Evolutionary conservation across 1,139 yeast genomes (phyloP).

Genomic region (Scheffersomyces lignicola): DNA sequence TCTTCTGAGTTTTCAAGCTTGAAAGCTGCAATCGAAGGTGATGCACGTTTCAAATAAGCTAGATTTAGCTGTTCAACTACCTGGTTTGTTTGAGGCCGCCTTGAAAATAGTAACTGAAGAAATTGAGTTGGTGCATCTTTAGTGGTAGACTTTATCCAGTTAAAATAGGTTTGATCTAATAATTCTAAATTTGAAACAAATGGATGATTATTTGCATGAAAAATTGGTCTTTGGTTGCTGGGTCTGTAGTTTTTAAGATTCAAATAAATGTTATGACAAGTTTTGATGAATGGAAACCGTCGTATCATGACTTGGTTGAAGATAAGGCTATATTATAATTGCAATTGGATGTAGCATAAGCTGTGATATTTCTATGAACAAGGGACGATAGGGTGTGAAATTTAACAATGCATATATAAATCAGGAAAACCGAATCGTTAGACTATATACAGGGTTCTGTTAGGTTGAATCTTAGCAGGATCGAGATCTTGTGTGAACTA

Average conservation of each 20-base stretch:
- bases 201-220: conserved; percentile 23
- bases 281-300: conserved; percentile 20
- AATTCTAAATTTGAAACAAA: conserved; percentile 27
- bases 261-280: conserved; percentile 20
- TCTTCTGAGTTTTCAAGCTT: neutral
- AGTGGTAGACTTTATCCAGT: conserved; percentile 23
- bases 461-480: too few relatives aligned
- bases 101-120: conserved; percentile 8
- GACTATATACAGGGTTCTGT: too few relatives aligned
- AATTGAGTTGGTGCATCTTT: conserved; percentile 11
- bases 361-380: too few relatives aligned
- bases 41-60: conserved; percentile 5
- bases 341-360: conserved; percentile 1
- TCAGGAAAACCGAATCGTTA: too few relatives aligned
- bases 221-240: conserved; percentile 16
- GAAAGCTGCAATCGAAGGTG: conserved; percentile 3
- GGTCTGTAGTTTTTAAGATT: conserved; percentile 20
- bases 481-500: too few relatives aligned
- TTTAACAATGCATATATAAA: too few relatives aligned
- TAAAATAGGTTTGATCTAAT: conserved; percentile 24
- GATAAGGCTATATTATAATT: conserved; percentile 4
- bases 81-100: neutral
- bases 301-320: conserved; percentile 18
- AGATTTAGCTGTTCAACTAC: neutral
- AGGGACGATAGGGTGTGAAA: too few relatives aligned